Conservation (phyloP, 495 filamentous ascomycete genomes). For the Parathielavia appendiculata region DNA sequence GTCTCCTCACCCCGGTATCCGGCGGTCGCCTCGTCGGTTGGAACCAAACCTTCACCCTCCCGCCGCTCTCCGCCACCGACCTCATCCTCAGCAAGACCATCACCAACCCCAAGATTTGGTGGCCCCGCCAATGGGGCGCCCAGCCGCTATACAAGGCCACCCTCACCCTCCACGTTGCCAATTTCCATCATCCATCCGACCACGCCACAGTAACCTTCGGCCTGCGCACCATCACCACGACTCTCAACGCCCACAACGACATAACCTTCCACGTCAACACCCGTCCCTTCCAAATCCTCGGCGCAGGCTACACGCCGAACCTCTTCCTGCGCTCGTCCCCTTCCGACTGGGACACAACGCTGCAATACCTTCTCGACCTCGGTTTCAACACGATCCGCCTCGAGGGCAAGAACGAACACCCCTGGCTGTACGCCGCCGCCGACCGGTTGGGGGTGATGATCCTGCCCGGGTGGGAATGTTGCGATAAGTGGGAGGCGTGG, state of each 20-base stretch:
- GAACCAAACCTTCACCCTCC: constrained; percentile 35
- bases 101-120: constrained; percentile 42
- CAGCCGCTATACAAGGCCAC: constrained; percentile 42
- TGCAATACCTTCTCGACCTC: constrained; percentile 51
- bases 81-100: constrained; percentile 37
- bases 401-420: constrained; percentile 62
- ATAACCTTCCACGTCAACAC: constrained; percentile 53
- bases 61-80: constrained; percentile 33
- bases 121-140: constrained; percentile 47
- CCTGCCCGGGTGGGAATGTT: constrained; percentile 62
- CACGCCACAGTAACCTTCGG: constrained; percentile 41
- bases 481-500: constrained; percentile 66
- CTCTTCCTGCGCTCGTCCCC: constrained; percentile 56
- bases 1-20: constrained; percentile 31
- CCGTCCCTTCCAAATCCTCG: constrained; percentile 54
- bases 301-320: constrained; percentile 56
- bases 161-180: constrained; percentile 37
- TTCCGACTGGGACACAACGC: constrained; percentile 40
- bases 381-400: constrained; percentile 59
- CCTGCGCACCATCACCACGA: constrained; percentile 50
- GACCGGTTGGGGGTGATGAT: constrained; percentile 59
- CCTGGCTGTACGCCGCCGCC: constrained; percentile 53
- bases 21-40: constrained; percentile 25
- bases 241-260: constrained; percentile 51
- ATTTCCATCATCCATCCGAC: constrained; percentile 43